Percentiles rank a stretch among this genome's conserved stretches.
Evolutionary conservation across 73 alveolate genomes (phyloP).

Genomic region (Blepharisma japonicum): DNA sequence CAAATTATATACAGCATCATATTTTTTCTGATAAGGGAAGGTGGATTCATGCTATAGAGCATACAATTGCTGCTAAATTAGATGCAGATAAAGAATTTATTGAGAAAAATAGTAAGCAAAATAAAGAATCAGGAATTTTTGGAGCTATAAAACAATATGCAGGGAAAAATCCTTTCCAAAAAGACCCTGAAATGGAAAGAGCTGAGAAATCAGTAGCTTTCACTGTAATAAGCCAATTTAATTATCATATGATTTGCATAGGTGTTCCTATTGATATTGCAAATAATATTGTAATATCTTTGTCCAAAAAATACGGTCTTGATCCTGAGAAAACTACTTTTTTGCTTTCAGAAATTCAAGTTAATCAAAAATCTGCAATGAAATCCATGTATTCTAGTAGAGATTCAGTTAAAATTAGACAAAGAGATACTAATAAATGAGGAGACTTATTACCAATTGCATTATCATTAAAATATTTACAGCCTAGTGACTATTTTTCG

Average conservation of each 20-base stretch:
- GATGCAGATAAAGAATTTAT: background rate
- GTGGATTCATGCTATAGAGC: slow-evolving; percentile 11
- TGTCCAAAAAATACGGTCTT: slow-evolving; percentile 33
- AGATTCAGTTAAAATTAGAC: slow-evolving; percentile 27
- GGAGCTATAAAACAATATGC: background rate
- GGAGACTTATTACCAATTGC: slow-evolving; percentile 13
- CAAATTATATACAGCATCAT: slow-evolving; percentile 9
- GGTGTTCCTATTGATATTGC: slow-evolving; percentile 34
- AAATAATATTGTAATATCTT: slow-evolving; percentile 28
- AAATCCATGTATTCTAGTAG: slow-evolving; percentile 1
- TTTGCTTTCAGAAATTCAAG: slow-evolving; percentile 40
- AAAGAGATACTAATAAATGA: slow-evolving; percentile 31
- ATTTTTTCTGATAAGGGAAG: background rate
- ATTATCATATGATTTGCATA: slow-evolving; percentile 36
- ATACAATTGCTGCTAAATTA: background rate
- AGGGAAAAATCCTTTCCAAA: background rate
- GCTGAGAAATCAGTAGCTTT: slow-evolving; percentile 4
- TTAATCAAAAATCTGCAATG: slow-evolving; percentile 18
- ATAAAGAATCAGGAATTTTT: background rate
- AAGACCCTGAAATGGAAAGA: slow-evolving; percentile 9
- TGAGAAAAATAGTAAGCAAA: background rate
- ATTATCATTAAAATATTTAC: background rate
- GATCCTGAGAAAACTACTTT: slow-evolving; percentile 29
- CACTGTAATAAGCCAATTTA: slow-evolving; percentile 22
- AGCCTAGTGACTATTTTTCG: background rate